Evolutionary conservation across 495 filamentous ascomycete genomes (phyloP), one percentile per base, ranked within the genome.

Genomic region (Immersiella caudata): DNA sequence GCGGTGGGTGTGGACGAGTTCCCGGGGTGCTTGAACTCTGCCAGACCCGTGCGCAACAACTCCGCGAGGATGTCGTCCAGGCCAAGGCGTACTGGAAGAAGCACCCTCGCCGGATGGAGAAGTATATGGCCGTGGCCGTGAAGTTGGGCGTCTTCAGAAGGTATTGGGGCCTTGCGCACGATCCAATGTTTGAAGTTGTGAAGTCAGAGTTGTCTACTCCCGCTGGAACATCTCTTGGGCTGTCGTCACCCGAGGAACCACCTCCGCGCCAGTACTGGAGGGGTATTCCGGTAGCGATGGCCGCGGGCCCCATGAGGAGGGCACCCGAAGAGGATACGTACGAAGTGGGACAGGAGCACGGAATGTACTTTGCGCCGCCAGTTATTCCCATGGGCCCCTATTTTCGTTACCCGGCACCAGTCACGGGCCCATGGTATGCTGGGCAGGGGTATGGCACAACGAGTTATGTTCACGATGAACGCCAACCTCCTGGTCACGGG

Each of bases 41-140:
- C 20, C 52, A 56, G 52, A 56, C 25, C 20, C 52, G 52, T 26
- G 52, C 52, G 9, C 52, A 56, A 14, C 52, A 56, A 56, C 52
- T 56, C n/a, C 52, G 52, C 25, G 52, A 9, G n/a, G 52, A 56
- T 56, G 52, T 56, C 20, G 25, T 26, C 52, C 52, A 56, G 52
- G 52, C 52, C 52, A 22, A 56, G 25, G 22, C 7, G 52, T 56
- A 56, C n/a, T 26, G 25, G 52, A 56, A 22, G 52, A 56, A 56
- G 8, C n/a, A 56, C 52, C 52, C 52, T n/a, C 6, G 52, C 7
- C 12, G 52, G 9, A 56, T 56, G 52, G 52, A 56, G 52, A 56
- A 56, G 25, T 14, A 56, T n/a, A 56, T 56, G 52, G 52, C 7
- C 2, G 52, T 24, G 12, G 11, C 9, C 14, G 52, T 56, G 21